Conservation (phyloP, 805 yeast species). For the Kuraishia hungarica region DNA sequence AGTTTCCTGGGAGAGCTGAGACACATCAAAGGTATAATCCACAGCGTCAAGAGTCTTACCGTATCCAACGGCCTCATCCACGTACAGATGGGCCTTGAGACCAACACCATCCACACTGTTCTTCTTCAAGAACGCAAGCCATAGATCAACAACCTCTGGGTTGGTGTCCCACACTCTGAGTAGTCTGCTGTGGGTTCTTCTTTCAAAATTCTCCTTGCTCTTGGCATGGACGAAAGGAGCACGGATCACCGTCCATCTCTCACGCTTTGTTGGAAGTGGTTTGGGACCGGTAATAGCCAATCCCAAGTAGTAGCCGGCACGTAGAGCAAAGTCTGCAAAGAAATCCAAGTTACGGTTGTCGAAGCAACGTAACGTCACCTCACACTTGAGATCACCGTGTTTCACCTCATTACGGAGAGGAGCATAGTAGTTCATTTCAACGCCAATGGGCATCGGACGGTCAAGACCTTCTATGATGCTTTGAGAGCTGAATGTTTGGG, state of each 20-base stretch:
- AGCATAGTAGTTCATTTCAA: constrained; percentile 71
- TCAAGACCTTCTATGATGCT: constrained; percentile 18
- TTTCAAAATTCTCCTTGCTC: constrained; percentile 87
- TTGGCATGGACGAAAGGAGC: constrained; percentile 94
- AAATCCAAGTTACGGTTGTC: constrained; percentile 64
- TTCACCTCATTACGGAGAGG: constrained; percentile 64
- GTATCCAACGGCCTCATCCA: constrained; percentile 39
- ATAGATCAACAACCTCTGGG: constrained; percentile 74
- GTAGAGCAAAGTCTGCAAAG: constrained; percentile 74
- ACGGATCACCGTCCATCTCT: constrained; percentile 88
- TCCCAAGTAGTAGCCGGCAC: constrained; percentile 87
- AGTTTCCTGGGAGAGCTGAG: constrained; percentile 16
- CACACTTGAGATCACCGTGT: constrained; percentile 75
- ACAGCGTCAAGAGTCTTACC: constrained; percentile 28
- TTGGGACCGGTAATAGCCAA: constrained; percentile 76
- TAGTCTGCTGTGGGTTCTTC: constrained; percentile 71
- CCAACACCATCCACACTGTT: constrained; percentile 78
- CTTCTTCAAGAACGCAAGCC: constrained; percentile 71
- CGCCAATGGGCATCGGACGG: constrained; percentile 75
- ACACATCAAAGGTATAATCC: constrained; percentile 13
- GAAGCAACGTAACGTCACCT: constrained; percentile 62
- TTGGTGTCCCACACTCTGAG: constrained; percentile 78
- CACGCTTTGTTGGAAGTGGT: constrained; percentile 60
- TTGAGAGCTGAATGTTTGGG: background rate
- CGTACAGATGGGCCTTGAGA: constrained; percentile 62